Base-by-base conservation (phyloP, 768 basidiomycete genomes). In the Boletus subparvulus region DNA sequence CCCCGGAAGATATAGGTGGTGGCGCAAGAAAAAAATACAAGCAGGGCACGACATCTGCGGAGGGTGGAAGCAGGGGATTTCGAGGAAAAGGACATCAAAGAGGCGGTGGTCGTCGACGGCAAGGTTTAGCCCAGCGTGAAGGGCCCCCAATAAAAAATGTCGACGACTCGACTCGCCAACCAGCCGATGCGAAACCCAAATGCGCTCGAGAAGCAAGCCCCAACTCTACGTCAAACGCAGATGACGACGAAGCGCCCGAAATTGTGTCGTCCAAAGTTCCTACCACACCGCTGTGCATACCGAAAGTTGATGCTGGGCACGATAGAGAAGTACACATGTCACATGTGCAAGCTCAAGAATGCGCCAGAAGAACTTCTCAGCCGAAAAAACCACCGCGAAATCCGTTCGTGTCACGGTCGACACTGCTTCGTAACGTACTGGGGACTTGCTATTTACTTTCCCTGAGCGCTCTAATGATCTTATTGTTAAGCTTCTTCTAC, bases 401-500 rank as follows among this genome's bases (percentile, higher is more conserved):
- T 71, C 84, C 85, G 1, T 92, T 92, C 62, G 80, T 78, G 37
- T 76, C 83, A 26, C 80, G 87, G 19, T 81, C 88, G 8, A 84
- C 85, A 16, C 78, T 97, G 19, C 74, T 97, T 54, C 87, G 88
- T 58, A 93, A 88, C 64, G 94, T 94, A 71, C 68, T 84, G 32
- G 19, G 3, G 16, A 45, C 26, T 52, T 40, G 44, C 12, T 42
- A 16, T 39, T 45, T 36, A 40, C 35, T 36, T 37, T 1, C 7
- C 21, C 17, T 10, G 12, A 19, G 16, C 19, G 11, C 6, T 46
- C 66, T 67, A 41, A 67, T 42, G 16, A 33, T 52, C 12, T 46
- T 36, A 30, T 47, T 50, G 24, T 61, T 19, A 63, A 94, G 91
- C 75, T 97, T 13, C 79, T 97, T 6, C 75, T 88, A 19, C 90